phyloP scores from a whole-genome alignment of 208 protist genomes.

The Wallacemonas collosoma region DNA sequence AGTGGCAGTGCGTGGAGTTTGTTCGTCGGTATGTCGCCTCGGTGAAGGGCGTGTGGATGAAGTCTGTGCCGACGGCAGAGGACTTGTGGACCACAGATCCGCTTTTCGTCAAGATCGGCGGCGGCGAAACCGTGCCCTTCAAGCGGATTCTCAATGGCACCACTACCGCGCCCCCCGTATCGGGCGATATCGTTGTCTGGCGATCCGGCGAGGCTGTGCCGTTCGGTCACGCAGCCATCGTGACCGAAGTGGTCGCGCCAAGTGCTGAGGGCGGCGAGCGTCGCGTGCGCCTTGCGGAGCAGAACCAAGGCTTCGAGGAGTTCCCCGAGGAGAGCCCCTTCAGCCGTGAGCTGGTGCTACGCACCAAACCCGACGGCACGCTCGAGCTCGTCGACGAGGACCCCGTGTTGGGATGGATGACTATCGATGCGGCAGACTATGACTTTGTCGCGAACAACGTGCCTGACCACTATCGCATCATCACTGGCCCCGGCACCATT shows the following conservation, averaged over 20 bases:
- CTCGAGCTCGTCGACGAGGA: slow-evolving; percentile 52
- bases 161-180: slow-evolving; percentile 21
- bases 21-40: slow-evolving; percentile 68
- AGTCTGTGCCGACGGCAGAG: slow-evolving; percentile 49
- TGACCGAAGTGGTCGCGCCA: slow-evolving; percentile 35
- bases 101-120: slow-evolving; percentile 30
- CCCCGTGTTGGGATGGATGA: slow-evolving; percentile 65
- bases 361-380: slow-evolving; percentile 17
- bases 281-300: slow-evolving; percentile 58
- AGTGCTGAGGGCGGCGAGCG: background rate
- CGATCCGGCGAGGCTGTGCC: slow-evolving; percentile 36
- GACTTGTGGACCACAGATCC: slow-evolving; percentile 47
- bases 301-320: slow-evolving; percentile 65
- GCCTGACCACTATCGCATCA: slow-evolving; percentile 58
- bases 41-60: slow-evolving; percentile 69
- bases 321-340: slow-evolving; percentile 51
- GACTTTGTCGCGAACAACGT: slow-evolving; percentile 55
- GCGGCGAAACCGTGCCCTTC: slow-evolving; percentile 28
- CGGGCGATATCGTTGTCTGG: slow-evolving; percentile 74
- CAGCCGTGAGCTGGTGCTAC: slow-evolving; percentile 54
- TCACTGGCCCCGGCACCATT: slow-evolving; percentile 47
- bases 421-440: slow-evolving; percentile 46
- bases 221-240: slow-evolving; percentile 66
- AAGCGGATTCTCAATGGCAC: slow-evolving; percentile 41
- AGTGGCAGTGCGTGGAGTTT: slow-evolving; percentile 80